Evolutionary conservation across 2,329 filamentous ascomycete genomes (phyloP), one percentile per base, ranked within the genome.

Genomic region (Pseudogymnoascus sp.): DNA sequence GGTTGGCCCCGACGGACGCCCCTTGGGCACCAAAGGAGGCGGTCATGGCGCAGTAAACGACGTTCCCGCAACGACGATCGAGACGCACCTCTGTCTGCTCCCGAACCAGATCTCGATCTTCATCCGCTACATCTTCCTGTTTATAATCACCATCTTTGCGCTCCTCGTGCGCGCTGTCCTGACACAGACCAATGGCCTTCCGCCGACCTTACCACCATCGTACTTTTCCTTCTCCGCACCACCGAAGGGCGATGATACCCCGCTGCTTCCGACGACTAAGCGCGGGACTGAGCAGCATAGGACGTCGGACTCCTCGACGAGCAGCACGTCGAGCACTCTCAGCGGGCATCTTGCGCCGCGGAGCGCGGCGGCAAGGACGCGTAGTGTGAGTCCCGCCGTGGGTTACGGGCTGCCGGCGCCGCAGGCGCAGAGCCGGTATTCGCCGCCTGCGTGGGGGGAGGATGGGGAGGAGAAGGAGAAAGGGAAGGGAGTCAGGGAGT

Each of bases 11-110:
- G 74, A 77, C 56, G 85, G 80, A 61, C 77, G 78, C 19, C 77
- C 83, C 1, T 68, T 84, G 0, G 66, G 69, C 19, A 68, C 66
- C 6, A 63, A 64, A 56, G 65, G 62, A 16, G 65, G 71, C 14
- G 70, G 72, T 19, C 62, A 72, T 65, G 67, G 71, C 3, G 63
- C 40, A 62, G 64, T 68, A 8, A 74, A 76, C 0, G 74, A 77
- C 5, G 71, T 76, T 6, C 74, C 77, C 1, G 72, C 76, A 63
- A 73, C 74, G 3, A 97, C 93, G 0, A 76, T 96, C 3, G 91
- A 97, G 76, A 95, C 90, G 0, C 90, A 96, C 67, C 83, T 97
- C 2, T 99, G 95, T 72, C 82, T 99, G 1, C 81, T 97, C 7
- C 95, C 95, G 0, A 91, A 93, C 74, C 92, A 97, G 74, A 79